Evolutionary conservation across 2,329 filamentous ascomycete genomes (phyloP).

Genomic region (Coniochaeta sp.): DNA sequence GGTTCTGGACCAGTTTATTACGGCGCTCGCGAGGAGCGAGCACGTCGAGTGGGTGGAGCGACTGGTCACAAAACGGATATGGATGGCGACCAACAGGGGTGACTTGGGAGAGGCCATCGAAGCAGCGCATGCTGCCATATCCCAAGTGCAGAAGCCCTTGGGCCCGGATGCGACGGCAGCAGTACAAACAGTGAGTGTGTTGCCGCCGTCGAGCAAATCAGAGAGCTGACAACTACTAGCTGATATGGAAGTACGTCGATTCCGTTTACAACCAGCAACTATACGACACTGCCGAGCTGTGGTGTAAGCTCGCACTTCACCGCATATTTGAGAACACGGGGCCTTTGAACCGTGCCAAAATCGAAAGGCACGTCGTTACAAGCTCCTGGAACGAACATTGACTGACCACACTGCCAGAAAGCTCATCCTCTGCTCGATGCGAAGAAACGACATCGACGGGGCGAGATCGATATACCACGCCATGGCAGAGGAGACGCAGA

Average conservation of each 20-base stretch:
- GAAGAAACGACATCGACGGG: conserved; percentile 43
- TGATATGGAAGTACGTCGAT: conserved; percentile 79
- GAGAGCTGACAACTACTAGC: conserved; percentile 31
- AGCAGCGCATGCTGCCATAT: conserved; percentile 27
- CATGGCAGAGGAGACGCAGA: conserved; percentile 51
- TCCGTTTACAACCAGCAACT: conserved; percentile 43
- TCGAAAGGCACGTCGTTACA: conserved; percentile 60
- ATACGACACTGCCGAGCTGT: conserved; percentile 51
- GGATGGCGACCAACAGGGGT: conserved; percentile 49
- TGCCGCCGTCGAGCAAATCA: background rate
- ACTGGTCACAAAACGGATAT: conserved; percentile 59
- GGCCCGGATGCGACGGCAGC: conserved; percentile 57
- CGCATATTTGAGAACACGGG: conserved; percentile 59
- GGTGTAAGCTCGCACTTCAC: conserved; percentile 67
- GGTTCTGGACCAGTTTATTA: conserved; percentile 58
- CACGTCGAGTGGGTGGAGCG: conserved; percentile 60
- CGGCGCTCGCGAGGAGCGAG: conserved; percentile 33
- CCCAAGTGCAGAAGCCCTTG: conserved; percentile 39
- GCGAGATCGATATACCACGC: conserved; percentile 49
- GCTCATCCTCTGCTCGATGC: conserved; percentile 62
- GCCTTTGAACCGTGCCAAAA: conserved; percentile 58
- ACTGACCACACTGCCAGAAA: conserved; percentile 51
- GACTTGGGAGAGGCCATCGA: conserved; percentile 22
- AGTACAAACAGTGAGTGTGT: conserved; percentile 52
- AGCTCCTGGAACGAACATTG: conserved; percentile 13